These are phyloP conservation scores for Chytridium lagenaria DNA, from an alignment of 371 early-diverging fungal genomes.

Conservation along the genomic window DNA sequence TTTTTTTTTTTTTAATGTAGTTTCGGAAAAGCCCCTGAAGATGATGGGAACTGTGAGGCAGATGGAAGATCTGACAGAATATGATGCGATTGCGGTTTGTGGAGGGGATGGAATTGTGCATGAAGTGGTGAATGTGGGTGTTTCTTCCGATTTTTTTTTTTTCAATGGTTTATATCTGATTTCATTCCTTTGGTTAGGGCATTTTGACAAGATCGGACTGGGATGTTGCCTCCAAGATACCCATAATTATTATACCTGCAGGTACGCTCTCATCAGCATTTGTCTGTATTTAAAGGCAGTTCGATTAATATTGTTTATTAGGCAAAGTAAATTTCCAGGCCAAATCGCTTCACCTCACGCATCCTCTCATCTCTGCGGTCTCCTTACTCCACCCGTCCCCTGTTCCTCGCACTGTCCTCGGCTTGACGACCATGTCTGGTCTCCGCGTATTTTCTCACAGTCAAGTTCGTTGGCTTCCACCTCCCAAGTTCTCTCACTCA, in stretches of 20 bases:
- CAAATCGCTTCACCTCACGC: background rate
- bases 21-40: slow-evolving; percentile 19
- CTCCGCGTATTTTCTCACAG: slow-evolving; percentile 13
- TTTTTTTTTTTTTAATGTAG: slow-evolving; percentile 5
- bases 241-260: slow-evolving; percentile 2
- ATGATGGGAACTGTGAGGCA: background rate
- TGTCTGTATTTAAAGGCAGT: background rate
- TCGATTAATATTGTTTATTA: background rate
- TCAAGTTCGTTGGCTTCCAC: slow-evolving; percentile 9
- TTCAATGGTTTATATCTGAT: background rate
- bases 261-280: background rate
- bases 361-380: slow-evolving; percentile 11
- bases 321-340: slow-evolving; percentile 2
- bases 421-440: slow-evolving; percentile 17
- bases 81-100: slow-evolving; percentile 9
- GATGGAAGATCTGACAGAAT: background rate
- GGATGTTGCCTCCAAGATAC: background rate
- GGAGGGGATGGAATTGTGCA: slow-evolving; percentile 18
- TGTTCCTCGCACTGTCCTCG: background rate
- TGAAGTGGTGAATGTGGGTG: slow-evolving; percentile 13
- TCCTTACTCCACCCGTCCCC: slow-evolving; percentile 11
- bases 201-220: slow-evolving; percentile 16
- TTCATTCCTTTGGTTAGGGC: slow-evolving; percentile 5
- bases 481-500: background rate
- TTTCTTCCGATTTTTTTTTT: slow-evolving; percentile 1